These are phyloP conservation scores for Pythium oligandrum DNA, from an alignment of 352 stramenopile species.

Conservation along the genomic window DNA sequence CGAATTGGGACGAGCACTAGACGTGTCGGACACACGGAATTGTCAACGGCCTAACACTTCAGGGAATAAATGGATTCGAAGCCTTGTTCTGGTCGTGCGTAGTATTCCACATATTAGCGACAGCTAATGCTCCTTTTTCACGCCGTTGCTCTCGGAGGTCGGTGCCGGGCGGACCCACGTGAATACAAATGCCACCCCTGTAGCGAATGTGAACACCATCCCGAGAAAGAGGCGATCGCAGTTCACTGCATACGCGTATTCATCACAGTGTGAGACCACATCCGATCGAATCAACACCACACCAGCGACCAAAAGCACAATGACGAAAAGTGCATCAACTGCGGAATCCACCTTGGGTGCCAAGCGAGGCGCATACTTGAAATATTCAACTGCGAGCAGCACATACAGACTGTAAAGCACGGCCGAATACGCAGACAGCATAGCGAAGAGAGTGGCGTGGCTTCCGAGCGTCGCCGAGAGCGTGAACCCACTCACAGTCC, in stretches of 20 bases:
- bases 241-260: constrained; percentile 1
- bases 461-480: not conserved
- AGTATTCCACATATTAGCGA: too few relatives aligned
- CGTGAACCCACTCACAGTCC: too few relatives aligned
- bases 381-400: not conserved
- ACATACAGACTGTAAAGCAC: constrained; percentile 2
- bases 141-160: not conserved
- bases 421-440: not conserved
- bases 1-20: too few relatives aligned
- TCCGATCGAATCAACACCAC: not conserved
- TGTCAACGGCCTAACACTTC: too few relatives aligned
- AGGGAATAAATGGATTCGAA: too few relatives aligned
- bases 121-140: too few relatives aligned
- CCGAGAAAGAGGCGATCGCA: constrained; percentile 1
- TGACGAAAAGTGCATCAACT: not conserved
- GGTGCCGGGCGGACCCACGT: not conserved
- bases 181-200: not conserved
- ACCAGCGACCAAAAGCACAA: not conserved
- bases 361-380: constrained; percentile 1
- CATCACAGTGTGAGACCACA: not conserved
- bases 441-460: not conserved
- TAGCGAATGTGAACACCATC: not conserved
- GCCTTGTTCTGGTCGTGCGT: too few relatives aligned
- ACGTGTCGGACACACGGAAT: too few relatives aligned
- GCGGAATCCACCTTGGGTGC: not conserved